Conservation (phyloP, 1,284 basidiomycete species). For the Porphyrellus sp. region DNA sequence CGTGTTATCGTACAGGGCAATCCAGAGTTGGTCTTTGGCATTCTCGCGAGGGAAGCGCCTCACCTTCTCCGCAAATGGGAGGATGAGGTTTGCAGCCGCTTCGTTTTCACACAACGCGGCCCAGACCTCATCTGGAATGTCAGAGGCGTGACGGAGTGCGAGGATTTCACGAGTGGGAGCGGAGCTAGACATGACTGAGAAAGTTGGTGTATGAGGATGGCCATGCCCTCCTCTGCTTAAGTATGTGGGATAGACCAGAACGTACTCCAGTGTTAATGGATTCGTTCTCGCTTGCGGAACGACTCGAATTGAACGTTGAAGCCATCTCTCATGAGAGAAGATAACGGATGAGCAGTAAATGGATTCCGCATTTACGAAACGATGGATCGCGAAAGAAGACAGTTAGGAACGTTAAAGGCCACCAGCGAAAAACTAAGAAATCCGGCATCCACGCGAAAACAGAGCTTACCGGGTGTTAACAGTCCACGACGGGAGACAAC, state of each 20-base stretch:
- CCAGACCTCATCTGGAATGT: conserved; percentile 39
- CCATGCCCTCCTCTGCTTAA: not conserved
- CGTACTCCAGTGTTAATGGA: not conserved
- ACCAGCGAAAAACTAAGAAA: too few relatives aligned
- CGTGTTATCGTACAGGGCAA: conserved; percentile 39
- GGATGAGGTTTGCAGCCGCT: conserved; percentile 51
- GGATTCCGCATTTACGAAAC: not conserved
- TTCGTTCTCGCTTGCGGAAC: conserved; percentile 1
- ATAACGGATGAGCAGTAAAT: not conserved
- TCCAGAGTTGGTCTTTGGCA: conserved; percentile 44
- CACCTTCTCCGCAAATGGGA: conserved; percentile 43
- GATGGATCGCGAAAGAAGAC: not conserved
- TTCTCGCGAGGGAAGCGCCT: conserved; percentile 9
- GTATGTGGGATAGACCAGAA: conserved; percentile 7
- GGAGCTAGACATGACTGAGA: conserved; percentile 6
- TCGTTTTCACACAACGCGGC: conserved; percentile 39
- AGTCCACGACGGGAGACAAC: too few relatives aligned
- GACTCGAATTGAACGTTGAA: conserved; percentile 5
- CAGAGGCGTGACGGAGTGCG: conserved; percentile 11
- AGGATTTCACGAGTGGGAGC: not conserved
- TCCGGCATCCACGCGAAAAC: too few relatives aligned
- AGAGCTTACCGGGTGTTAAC: not conserved
- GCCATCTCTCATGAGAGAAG: not conserved
- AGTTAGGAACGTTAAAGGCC: not conserved
- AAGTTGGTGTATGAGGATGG: not conserved